Conservation (phyloP, 352 stramenopile species). For the Globisporangium okanoganense region DNA sequence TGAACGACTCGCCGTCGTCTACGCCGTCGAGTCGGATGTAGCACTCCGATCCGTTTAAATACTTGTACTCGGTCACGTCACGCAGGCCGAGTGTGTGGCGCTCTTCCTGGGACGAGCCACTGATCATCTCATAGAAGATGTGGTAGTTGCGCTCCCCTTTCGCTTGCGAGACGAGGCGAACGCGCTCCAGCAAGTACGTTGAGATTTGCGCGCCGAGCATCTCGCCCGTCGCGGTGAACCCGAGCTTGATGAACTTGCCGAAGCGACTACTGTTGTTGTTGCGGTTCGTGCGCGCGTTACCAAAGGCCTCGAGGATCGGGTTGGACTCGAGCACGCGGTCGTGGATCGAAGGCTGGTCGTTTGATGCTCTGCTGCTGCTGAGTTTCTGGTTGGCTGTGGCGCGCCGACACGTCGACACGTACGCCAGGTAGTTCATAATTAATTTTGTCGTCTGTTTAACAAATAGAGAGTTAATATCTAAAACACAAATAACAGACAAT, state of each 20-base stretch:
- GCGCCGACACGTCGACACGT: slow-evolving; percentile 53
- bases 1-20: slow-evolving; percentile 77
- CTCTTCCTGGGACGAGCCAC: slow-evolving; percentile 61
- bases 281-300: slow-evolving; percentile 93
- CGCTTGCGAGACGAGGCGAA: slow-evolving; percentile 90
- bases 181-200: slow-evolving; percentile 96
- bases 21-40: slow-evolving; percentile 70
- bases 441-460: slow-evolving; percentile 97
- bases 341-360: slow-evolving; percentile 54
- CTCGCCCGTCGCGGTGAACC: slow-evolving; percentile 74
- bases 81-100: slow-evolving; percentile 42
- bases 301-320: slow-evolving; percentile 94
- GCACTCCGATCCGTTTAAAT: slow-evolving; percentile 83
- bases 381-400: slow-evolving; percentile 7
- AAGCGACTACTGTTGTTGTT: slow-evolving; percentile 97
- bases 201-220: slow-evolving; percentile 80
- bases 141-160: slow-evolving; percentile 97
- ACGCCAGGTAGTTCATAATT: slow-evolving; percentile 96
- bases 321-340: slow-evolving; percentile 93
- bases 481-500: no score
- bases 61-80: slow-evolving; percentile 63
- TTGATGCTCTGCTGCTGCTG: background rate
- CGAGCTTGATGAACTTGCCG: slow-evolving; percentile 96
- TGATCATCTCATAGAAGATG: slow-evolving; percentile 97
- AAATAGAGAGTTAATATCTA: no score